phyloP scores from a whole-genome alignment of 805 yeast species.

The Suhomyces tanzawaensis region DNA sequence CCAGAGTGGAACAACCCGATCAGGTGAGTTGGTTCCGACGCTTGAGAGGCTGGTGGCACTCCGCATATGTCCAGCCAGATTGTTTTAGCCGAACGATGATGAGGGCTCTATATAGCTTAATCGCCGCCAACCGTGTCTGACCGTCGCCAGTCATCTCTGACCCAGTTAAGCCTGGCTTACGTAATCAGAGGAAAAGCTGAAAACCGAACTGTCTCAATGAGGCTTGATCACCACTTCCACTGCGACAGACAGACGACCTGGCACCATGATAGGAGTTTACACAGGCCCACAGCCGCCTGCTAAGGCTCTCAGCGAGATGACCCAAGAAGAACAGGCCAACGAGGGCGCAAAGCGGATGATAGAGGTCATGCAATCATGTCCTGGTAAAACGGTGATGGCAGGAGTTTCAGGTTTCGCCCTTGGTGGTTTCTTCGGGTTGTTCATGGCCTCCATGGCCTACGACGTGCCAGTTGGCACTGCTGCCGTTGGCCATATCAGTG shows the following conservation, averaged over 20 bases:
- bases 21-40: no score
- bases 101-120: no score
- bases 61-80: no score
- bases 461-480: constrained; percentile 72
- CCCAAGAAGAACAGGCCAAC: constrained; percentile 90
- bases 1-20: no score
- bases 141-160: background rate
- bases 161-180: background rate
- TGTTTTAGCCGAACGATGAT: no score
- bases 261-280: constrained; percentile 42
- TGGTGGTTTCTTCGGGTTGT: constrained; percentile 93
- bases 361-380: constrained; percentile 86
- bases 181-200: background rate
- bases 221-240: no score
- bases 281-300: constrained; percentile 32
- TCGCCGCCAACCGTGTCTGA: no score
- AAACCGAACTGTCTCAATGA: no score
- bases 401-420: constrained; percentile 93
- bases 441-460: constrained; percentile 88
- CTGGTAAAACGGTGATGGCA: constrained; percentile 87
- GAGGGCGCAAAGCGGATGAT: constrained; percentile 83
- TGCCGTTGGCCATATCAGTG: constrained; percentile 60
- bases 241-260: no score
- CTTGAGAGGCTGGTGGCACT: no score
- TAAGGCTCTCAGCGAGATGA: constrained; percentile 65